phyloP scores from a whole-genome alignment of 2,329 filamentous ascomycete genomes.

The Alternaria novae-zelandiae region DNA sequence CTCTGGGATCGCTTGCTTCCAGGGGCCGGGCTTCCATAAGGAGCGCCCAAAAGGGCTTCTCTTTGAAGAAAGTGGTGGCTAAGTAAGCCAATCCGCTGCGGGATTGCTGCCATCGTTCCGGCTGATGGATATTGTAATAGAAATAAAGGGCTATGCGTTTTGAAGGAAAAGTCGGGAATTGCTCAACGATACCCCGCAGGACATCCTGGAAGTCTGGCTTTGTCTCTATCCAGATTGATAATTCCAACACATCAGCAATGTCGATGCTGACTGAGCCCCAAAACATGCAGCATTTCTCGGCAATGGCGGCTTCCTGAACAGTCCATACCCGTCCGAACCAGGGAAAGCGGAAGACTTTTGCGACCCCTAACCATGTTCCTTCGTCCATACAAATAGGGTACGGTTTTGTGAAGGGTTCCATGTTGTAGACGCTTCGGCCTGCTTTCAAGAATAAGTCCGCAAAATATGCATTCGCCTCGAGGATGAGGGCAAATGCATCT shows the following conservation, averaged over 20 bases:
- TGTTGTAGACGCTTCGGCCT: fast-evolving
- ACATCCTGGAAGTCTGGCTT: no score
- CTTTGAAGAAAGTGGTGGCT: no score
- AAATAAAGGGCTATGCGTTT: no score
- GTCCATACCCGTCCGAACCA: background rate
- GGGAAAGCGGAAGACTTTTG: fast-evolving
- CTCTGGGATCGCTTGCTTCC: background rate
- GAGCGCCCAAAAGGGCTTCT: no score
- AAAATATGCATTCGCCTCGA: background rate
- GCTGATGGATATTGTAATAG: fast-evolving
- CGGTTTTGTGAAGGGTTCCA: background rate
- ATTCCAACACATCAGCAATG: background rate
- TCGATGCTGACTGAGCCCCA: background rate
- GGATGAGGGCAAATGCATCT: background rate
- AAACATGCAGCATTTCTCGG: background rate
- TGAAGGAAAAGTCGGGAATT: no score
- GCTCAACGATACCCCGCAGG: no score
- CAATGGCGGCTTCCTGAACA: background rate
- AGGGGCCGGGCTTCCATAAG: fast-evolving
- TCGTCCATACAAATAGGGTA: fast-evolving
- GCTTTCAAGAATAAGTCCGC: fast-evolving
- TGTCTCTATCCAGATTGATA: no score
- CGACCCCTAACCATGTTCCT: background rate
- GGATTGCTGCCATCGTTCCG: background rate
- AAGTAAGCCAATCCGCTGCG: fast-evolving